Evolutionary conservation across 1,139 yeast genomes (phyloP), one percentile per base, ranked within the genome.

Genomic region (Suhomyces yuchorum): DNA sequence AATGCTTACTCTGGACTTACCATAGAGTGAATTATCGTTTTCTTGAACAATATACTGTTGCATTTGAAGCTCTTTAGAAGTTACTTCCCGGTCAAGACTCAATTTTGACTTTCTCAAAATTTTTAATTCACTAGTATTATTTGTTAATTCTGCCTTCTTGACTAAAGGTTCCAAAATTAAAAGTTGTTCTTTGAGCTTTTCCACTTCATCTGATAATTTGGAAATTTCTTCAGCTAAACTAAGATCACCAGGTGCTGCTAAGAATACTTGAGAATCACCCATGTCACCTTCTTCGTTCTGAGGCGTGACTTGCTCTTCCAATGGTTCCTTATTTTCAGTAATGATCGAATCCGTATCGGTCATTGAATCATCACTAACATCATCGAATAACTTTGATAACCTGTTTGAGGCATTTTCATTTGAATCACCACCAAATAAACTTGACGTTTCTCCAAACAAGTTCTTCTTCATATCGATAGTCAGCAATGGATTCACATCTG

Each of bases 21-120:
- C 90, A 61, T 69, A 90, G 47, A 92, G 73, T 57, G 91, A 84
- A 61, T 85, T 87, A 45, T 88, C 93, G 58, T 81, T 85, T 54
- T 89, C 96, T 59, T 88, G 96, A 1, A 90, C 90, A 44, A 86
- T 80, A 55, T 84, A 85, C 61, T 89, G 96, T 55, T 89, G 96
- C 49, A 80, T 80, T 52, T 87, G 88, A 30, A 87, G 68, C 56
- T 87, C 92, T 56, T 87, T 87, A 4, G 82, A 65, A 44, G 80
- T 81, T 20, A 90, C 75, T 59, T 92, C 97, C 51, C 87, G 71
- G 39, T 80, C 81, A 50, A 90, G 73, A 51, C 89, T 81, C 3
- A 76, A 56, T 49, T 80, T 80, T 0, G 97, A 89, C 56, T 85
- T 86, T 43, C 72, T 71, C 52, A 91, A 67, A 46, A 91, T 77